Base-by-base conservation (phyloP, 805 yeast species). In the Suhomyces sp. region DNA sequence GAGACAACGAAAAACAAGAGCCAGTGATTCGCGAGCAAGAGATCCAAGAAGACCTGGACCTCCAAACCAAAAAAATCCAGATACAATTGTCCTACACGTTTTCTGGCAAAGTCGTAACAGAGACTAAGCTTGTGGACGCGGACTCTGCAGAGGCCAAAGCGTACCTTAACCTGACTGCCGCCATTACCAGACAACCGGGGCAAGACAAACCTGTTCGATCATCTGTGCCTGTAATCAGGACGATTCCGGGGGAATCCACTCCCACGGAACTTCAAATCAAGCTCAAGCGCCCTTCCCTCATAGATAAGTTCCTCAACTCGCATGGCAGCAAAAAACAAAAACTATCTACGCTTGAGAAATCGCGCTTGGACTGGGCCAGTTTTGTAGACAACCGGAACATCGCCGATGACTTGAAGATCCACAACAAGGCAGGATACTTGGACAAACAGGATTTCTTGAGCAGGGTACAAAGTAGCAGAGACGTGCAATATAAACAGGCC, bases 311-410 rank as follows among this genome's bases (percentile, higher is more conserved):
- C 35, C 79, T 90, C 44, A 73, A 82, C 43, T 79, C 85, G 9
- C 77, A 87, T 2, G 70, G 72, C 13, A 82, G 86, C 56, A 84
- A 87, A 58, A 83, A 89, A 29, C 68, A 58, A 59, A 93, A 90
- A 65, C 76, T 94, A 55, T 88, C 96, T 21, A 94, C 99, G 0
- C 73, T 94, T 57, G 98, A 94, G 65, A 94, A 94, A 69, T 88
- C 96, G 1, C 77, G 96, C 56, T 76, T 94, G 47, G 99, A 94
- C 69, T 94, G 98, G 96, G 96, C 96, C 0, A 83, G 88, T 45
- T 91, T 88, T 70, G 97, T 94, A 27, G 97, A 93, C 69, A 80
- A 87, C 57, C 84, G 85, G 57, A 91, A 91, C 51, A 85, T 94
- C 45, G 78, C 81, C 48, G 97, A 89, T 57, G 99, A 94, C 56